A percentile compares a stretch with the other conserved stretches of the same genome.
phyloP scores from a whole-genome alignment of 2,329 filamentous ascomycete genomes.

The Sporothrix euskadiensis region DNA sequence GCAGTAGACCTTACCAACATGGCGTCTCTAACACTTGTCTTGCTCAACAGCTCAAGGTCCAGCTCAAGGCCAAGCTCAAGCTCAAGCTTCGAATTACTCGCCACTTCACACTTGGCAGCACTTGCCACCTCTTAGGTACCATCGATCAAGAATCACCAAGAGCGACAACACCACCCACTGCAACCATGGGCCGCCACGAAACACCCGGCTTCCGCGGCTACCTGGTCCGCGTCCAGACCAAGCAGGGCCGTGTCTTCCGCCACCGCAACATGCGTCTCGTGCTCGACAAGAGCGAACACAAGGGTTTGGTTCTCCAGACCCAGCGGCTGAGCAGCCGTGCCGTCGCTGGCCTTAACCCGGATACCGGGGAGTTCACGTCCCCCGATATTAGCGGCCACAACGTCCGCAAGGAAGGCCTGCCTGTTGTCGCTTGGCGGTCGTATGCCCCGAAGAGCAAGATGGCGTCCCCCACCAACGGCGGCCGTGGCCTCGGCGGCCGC shows the following conservation, averaged over 20 bases:
- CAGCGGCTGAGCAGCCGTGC: neutral
- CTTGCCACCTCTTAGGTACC: no score
- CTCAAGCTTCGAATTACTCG: no score
- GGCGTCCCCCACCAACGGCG: neutral
- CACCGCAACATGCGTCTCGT: conserved; percentile 16
- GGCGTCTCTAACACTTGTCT: neutral
- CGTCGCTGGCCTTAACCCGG: neutral
- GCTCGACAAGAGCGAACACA: neutral
- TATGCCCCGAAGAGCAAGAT: neutral
- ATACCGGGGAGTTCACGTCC: neutral
- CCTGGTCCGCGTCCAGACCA: conserved; percentile 2
- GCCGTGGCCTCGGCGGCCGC: neutral
- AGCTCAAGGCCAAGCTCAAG: no score
- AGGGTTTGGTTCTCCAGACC: neutral
- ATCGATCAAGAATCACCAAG: neutral
- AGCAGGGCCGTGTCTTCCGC: conserved; percentile 14
- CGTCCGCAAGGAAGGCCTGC: neutral
- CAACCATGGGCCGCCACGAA: conserved; percentile 6
- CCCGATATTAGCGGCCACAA: neutral
- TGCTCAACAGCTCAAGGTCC: neutral
- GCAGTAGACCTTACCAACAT: neutral
- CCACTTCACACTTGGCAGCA: neutral
- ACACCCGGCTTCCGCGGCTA: conserved; percentile 15
- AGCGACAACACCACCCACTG: neutral
- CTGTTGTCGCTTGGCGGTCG: neutral